phyloP scores from a whole-genome alignment of 495 filamentous ascomycete species.

The Penicillium soppii region DNA sequence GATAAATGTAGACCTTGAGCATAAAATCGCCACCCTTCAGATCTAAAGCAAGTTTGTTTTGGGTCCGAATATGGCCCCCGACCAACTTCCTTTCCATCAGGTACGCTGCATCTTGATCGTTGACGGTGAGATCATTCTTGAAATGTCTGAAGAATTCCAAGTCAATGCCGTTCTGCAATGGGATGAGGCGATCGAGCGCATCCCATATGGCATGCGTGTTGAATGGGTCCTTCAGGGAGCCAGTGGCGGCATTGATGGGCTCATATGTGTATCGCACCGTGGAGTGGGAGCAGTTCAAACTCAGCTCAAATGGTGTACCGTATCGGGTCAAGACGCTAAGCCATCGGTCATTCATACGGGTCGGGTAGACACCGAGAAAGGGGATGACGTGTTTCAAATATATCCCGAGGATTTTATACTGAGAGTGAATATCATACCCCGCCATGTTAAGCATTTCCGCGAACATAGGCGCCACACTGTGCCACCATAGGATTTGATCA shows the following conservation, averaged over 20 bases:
- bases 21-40: neutral
- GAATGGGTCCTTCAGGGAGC: slow-evolving; percentile 13
- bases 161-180: neutral
- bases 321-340: slow-evolving; percentile 8
- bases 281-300: slow-evolving; percentile 10
- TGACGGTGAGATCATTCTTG: neutral
- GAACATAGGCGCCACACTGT: slow-evolving; percentile 16
- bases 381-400: slow-evolving; percentile 4
- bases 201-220: slow-evolving; percentile 13
- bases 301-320: slow-evolving; percentile 19
- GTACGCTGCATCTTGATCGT: neutral
- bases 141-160: neutral
- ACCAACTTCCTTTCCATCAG: neutral
- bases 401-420: slow-evolving; percentile 1
- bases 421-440: slow-evolving; percentile 5
- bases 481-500: no score
- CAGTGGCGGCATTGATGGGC: slow-evolving; percentile 2
- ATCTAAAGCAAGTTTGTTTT: slow-evolving; percentile 16
- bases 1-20: slow-evolving; percentile 12
- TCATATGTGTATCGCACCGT: slow-evolving; percentile 14
- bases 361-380: slow-evolving; percentile 5
- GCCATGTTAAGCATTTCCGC: slow-evolving; percentile 6
- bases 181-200: neutral
- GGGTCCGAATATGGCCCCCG: slow-evolving; percentile 4
- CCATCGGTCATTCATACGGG: slow-evolving; percentile 1